A percentile compares a stretch with the other conserved stretches of the same genome.
Evolutionary conservation across 2,329 filamentous ascomycete species (phyloP).

Genomic region (Cladosporium sp.): DNA sequence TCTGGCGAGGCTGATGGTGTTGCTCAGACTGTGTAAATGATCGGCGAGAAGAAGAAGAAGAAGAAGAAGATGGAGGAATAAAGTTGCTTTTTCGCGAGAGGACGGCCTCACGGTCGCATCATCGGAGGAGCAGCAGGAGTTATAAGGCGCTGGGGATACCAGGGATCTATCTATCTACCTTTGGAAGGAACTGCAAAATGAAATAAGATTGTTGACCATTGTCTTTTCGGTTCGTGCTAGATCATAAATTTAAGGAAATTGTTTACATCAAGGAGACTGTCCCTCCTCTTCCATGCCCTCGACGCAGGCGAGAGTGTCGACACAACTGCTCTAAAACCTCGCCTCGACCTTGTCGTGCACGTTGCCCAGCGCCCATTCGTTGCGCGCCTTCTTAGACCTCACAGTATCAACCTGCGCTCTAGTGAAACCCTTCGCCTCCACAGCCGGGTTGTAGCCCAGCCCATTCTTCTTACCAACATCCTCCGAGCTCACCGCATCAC

Average conservation of each 20-base stretch:
- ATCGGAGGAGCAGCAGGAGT: background rate
- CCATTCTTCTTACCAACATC: conserved; percentile 66
- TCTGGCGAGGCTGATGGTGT: conserved; percentile 70
- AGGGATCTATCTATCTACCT: background rate
- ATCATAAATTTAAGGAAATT: background rate
- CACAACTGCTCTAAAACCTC: conserved; percentile 53
- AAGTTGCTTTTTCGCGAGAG: background rate
- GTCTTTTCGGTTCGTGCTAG: background rate
- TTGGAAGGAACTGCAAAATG: background rate
- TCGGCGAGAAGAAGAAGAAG: background rate
- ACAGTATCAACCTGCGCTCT: conserved; percentile 67
- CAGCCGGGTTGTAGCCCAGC: conserved; percentile 88
- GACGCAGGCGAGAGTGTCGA: background rate
- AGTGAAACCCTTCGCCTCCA: conserved; percentile 86
- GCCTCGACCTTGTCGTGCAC: conserved; percentile 71
- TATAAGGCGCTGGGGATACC: background rate
- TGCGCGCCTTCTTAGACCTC: conserved; percentile 66
- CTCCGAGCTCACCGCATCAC: conserved; percentile 60
- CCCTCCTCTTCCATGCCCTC: background rate
- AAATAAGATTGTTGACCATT: background rate
- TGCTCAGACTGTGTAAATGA: conserved; percentile 32
- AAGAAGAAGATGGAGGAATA: background rate
- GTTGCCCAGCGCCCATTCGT: conserved; percentile 77
- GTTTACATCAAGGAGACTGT: background rate
- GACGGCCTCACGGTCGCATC: background rate